These are phyloP conservation scores for Rubus parviflorus DNA, from an alignment of 306 rosid genomes.

Conservation along the genomic window DNA sequence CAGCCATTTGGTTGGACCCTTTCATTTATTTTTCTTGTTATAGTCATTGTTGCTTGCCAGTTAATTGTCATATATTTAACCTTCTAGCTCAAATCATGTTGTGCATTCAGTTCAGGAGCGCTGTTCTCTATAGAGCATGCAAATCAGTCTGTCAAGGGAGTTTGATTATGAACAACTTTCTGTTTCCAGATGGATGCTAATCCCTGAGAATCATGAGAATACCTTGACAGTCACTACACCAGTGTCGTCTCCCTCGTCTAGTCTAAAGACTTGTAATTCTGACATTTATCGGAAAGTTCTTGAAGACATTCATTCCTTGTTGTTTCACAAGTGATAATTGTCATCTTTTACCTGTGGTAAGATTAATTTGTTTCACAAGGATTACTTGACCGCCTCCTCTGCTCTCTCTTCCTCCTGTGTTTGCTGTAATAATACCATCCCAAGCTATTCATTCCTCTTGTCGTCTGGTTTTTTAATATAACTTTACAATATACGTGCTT, in stretches of 20 bases:
- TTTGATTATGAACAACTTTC: not conserved
- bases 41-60: not conserved
- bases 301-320: not conserved
- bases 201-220: not conserved
- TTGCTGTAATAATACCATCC: not conserved
- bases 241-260: not conserved
- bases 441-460: not conserved
- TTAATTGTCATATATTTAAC: not conserved
- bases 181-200: not conserved
- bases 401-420: not conserved
- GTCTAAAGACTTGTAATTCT: not conserved
- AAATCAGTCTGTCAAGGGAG: not conserved
- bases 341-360: not conserved
- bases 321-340: not conserved
- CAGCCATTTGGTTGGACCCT: not conserved
- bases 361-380: not conserved
- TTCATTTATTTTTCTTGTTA: not conserved
- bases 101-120: not conserved
- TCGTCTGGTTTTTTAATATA: not conserved
- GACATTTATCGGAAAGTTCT: not conserved
- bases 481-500: not conserved
- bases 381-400: not conserved
- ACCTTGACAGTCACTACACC: not conserved
- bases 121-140: no score
- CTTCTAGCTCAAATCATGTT: not conserved